These are phyloP conservation scores for Fusarium sulawesiense DNA, from an alignment of 2,329 filamentous ascomycete species.

Conservation along the genomic window DNA sequence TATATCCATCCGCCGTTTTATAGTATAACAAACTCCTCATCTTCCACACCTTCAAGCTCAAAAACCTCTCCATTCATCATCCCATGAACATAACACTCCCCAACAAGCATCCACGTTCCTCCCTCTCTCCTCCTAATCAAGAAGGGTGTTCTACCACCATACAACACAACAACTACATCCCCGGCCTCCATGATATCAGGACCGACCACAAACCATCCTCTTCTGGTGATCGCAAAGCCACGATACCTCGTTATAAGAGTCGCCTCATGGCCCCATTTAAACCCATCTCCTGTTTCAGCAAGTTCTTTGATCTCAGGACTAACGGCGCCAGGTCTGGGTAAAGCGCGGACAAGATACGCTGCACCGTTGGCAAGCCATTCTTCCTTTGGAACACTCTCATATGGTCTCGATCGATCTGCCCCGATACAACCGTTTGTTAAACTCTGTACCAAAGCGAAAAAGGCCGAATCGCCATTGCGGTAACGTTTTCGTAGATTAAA, in stretches of 20 bases:
- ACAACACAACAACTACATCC: slow-evolving; percentile 49
- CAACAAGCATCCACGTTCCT: slow-evolving; percentile 46
- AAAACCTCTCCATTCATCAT: slow-evolving; percentile 52
- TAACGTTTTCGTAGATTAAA: slow-evolving; percentile 47
- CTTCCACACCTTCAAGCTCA: slow-evolving; percentile 29
- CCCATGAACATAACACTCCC: slow-evolving; percentile 54
- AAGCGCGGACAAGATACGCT: slow-evolving; percentile 47
- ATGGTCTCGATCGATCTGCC: slow-evolving; percentile 44
- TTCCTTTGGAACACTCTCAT: slow-evolving; percentile 39
- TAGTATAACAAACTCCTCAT: slow-evolving; percentile 49
- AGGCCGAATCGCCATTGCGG: slow-evolving; percentile 44
- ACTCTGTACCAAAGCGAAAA: slow-evolving; percentile 51
- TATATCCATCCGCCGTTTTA: slow-evolving; percentile 36
- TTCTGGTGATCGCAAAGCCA: slow-evolving; percentile 48
- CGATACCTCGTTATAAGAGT: slow-evolving; percentile 51
- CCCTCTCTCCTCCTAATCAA: slow-evolving; percentile 41
- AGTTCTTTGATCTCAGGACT: slow-evolving; percentile 42
- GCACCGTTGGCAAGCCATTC: slow-evolving; percentile 50
- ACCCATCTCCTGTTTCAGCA: slow-evolving; percentile 46
- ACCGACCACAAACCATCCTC: slow-evolving; percentile 50
- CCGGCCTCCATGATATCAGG: slow-evolving; percentile 47
- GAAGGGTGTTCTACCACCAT: slow-evolving; percentile 51
- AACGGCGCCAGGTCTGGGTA: slow-evolving; percentile 19
- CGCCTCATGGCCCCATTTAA: slow-evolving; percentile 52
- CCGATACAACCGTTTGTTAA: slow-evolving; percentile 51